These are phyloP conservation scores for Penicillium sp. DNA, from an alignment of 2,329 filamentous ascomycete species.

Conservation along the genomic window DNA sequence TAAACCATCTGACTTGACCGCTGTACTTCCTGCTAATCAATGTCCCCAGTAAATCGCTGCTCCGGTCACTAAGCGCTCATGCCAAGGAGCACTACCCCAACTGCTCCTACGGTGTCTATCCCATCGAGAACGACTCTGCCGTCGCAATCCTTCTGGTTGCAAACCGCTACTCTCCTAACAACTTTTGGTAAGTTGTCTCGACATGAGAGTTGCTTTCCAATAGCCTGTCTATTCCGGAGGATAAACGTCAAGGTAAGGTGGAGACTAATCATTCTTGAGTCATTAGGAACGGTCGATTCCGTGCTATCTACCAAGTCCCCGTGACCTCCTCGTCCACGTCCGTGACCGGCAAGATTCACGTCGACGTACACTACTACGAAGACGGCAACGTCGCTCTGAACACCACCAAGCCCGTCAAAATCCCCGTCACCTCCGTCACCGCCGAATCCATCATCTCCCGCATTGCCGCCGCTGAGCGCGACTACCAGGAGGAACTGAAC, in stretches of 20 bases:
- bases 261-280: not conserved
- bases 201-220: too few relatives aligned
- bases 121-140: conserved; percentile 72
- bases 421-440: conserved; percentile 62
- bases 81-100: conserved; percentile 86
- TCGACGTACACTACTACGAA: conserved; percentile 99
- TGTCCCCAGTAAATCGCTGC: conserved; percentile 71
- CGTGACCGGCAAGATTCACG: conserved; percentile 79
- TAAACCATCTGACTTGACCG: not conserved
- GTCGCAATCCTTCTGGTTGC: conserved; percentile 83
- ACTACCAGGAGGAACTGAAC: conserved; percentile 96
- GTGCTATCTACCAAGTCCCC: conserved; percentile 79
- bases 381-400: conserved; percentile 94
- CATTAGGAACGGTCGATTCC: conserved; percentile 89
- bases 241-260: not conserved
- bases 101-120: conserved; percentile 79
- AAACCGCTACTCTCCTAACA: conserved; percentile 96
- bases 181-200: conserved; percentile 73
- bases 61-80: conserved; percentile 75
- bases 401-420: conserved; percentile 75
- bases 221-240: not conserved
- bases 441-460: conserved; percentile 74
- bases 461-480: conserved; percentile 79
- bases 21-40: not conserved
- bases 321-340: conserved; percentile 61